These are phyloP conservation scores for Phallus indusiatus DNA, from an alignment of 768 basidiomycete species.

Conservation along the genomic window DNA sequence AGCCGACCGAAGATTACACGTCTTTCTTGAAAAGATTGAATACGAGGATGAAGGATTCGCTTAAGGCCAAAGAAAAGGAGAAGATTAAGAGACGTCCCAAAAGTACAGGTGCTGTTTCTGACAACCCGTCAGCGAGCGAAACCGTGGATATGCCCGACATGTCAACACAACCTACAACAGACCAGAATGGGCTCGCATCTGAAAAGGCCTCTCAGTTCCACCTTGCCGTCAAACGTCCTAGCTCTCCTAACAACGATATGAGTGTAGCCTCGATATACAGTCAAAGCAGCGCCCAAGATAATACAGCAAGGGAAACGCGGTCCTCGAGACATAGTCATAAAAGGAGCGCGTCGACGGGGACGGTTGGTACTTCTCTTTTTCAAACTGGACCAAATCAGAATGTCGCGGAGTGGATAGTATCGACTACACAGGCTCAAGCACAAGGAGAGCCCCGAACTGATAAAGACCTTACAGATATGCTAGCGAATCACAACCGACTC, in stretches of 20 bases:
- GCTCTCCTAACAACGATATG: neutral
- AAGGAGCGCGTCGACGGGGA: neutral
- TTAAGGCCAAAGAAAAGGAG: no score
- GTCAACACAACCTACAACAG: neutral
- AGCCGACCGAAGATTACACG: neutral
- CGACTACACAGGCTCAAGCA: neutral
- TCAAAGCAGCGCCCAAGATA: neutral
- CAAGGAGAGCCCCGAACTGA: neutral
- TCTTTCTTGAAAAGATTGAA: neutral
- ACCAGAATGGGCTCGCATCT: neutral
- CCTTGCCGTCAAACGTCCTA: neutral
- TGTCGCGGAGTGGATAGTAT: neutral
- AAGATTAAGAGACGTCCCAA: neutral
- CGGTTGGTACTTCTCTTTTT: neutral
- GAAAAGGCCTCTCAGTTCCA: neutral
- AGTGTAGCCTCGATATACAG: neutral
- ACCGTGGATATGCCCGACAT: neutral
- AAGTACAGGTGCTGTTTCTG: neutral
- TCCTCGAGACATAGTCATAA: neutral
- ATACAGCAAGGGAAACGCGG: neutral
- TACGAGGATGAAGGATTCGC: neutral
- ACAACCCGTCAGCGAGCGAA: neutral
- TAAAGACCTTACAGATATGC: neutral
- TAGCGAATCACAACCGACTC: neutral
- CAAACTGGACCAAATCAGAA: neutral